Evolutionary conservation across 345 rosid species (phyloP), one percentile per base, ranked within the genome.

Genomic region (Lepidium sativum): DNA sequence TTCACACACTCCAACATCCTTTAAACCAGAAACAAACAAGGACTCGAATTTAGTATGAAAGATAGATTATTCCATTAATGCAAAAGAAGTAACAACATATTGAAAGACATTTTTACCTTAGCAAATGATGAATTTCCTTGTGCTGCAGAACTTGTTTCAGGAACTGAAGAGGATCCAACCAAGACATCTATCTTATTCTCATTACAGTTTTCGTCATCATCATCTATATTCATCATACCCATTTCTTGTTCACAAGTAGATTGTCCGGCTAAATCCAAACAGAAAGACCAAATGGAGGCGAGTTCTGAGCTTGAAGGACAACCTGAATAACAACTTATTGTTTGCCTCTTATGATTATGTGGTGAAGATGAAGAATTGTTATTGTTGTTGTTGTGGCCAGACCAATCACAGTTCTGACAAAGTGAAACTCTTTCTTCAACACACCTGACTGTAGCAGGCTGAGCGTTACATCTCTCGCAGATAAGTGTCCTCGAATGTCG

Each of bases 321-420:
- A 20, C 96, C 99, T 15, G 92, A 82, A 75, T 95, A 95, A 57
- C 88, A 80, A 69, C 67, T 83, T 53, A 95, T 80, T 0, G 87
- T 67, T 62, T 91, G 99, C 77, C 92, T 84, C 78, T 83, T 85
- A 67, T 91, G 95, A 27, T 77, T 34, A 2, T 82, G 76, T 21
- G 82, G 71, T 1, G 84, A 63, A 5, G 72, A 59, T 14, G 70
- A 50, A 10, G 64, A 54, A 50, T 85, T 79, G 50, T 63, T 69
- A 41, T 81, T 82, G n/a, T n/a, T n/a, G n/a, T n/a, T n/a, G 54
- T 85, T 82, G 64, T 74, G 97, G 21, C 85, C 86, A 6, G 69
- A 66, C 95, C 96, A 86, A 77, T 95, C 96, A 79, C 99, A 95
- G 77, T 84, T 86, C 67, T 95, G 99, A 84, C 99, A 95, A n/a